Evolutionary conservation across 352 stramenopile genomes (phyloP).

Genomic region (Peronospora belbahrii): DNA sequence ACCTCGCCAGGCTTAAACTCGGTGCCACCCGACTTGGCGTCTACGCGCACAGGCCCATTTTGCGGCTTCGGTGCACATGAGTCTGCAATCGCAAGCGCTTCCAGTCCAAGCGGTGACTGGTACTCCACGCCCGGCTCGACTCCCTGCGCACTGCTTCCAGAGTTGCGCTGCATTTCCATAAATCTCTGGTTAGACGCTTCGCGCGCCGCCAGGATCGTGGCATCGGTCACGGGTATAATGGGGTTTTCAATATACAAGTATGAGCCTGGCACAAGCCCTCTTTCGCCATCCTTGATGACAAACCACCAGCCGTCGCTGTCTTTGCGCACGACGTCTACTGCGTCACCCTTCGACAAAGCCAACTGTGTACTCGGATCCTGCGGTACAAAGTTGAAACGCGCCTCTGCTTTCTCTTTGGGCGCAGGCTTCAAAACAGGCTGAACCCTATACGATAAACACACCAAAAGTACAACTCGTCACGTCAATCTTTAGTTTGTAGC

Average conservation of each 20-base stretch:
- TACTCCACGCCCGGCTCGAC: conserved; percentile 31
- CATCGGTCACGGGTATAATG: conserved; percentile 42
- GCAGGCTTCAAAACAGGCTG: conserved; percentile 25
- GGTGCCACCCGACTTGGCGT: conserved; percentile 51
- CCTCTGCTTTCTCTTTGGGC: conserved; percentile 58
- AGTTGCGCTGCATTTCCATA: conserved; percentile 36
- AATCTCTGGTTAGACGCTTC: conserved; percentile 75
- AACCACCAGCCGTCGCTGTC: conserved; percentile 83
- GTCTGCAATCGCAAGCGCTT: conserved; percentile 23
- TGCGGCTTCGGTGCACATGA: conserved; percentile 30
- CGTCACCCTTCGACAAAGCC: conserved; percentile 57
- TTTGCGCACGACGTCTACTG: conserved; percentile 72
- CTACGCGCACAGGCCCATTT: conserved; percentile 30
- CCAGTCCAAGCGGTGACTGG: conserved; percentile 30
- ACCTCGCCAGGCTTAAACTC: conserved; percentile 59
- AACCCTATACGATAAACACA: conserved; percentile 6
- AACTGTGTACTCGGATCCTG: conserved; percentile 65
- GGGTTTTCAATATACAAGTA: conserved; percentile 69
- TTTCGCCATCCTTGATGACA: conserved; percentile 65
- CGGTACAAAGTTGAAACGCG: conserved; percentile 72
- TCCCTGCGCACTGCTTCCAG: conserved; percentile 15
- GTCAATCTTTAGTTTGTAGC: background rate
- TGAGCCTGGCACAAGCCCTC: conserved; percentile 69
- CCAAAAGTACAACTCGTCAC: background rate
- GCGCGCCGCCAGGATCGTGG: conserved; percentile 54